Evolutionary conservation across 2,329 filamentous ascomycete species (phyloP).

Genomic region (Fusarium drepaniforme): DNA sequence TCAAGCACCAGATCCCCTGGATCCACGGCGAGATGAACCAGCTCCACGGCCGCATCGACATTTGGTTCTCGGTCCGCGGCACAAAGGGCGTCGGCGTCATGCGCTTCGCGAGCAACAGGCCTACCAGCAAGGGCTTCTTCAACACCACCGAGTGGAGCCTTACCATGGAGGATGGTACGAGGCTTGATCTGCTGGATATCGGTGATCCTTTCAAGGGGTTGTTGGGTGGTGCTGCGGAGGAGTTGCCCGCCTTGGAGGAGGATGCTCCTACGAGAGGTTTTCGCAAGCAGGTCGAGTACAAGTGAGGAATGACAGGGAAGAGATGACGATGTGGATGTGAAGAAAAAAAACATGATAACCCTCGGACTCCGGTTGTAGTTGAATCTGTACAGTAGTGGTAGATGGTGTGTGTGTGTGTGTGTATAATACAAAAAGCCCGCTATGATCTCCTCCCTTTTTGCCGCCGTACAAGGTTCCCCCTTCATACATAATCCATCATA

Average conservation of each 20-base stretch:
- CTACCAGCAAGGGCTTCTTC: conserved; percentile 72
- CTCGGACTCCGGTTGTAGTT: conserved; percentile 42
- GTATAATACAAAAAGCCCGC: conserved; percentile 56
- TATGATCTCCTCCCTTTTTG: conserved; percentile 44
- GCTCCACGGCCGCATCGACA: conserved; percentile 90
- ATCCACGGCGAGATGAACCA: conserved; percentile 92
- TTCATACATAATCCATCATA: conserved; percentile 38
- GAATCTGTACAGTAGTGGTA: conserved; percentile 47
- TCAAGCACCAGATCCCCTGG: conserved; percentile 83
- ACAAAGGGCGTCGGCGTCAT: conserved; percentile 78
- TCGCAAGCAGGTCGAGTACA: conserved; percentile 59
- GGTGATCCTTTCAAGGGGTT: conserved; percentile 75
- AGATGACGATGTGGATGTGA: conserved; percentile 9
- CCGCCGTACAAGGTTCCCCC: conserved; percentile 41
- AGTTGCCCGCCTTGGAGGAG: conserved; percentile 50
- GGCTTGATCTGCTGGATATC: conserved; percentile 80
- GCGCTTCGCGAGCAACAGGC: conserved; percentile 82
- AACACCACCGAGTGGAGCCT: conserved; percentile 93
- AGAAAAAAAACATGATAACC: conserved; percentile 37
- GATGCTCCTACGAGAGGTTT: conserved; percentile 61
- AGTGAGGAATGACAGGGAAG: conserved; percentile 31
- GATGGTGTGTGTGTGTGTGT: conserved; percentile 48
- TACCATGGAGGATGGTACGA: conserved; percentile 69
- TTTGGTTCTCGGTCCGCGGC: conserved; percentile 88
- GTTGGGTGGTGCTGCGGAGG: conserved; percentile 55